These are phyloP conservation scores for Polyplosphaeria fusca DNA, from an alignment of 495 filamentous ascomycete species.

Conservation along the genomic window DNA sequence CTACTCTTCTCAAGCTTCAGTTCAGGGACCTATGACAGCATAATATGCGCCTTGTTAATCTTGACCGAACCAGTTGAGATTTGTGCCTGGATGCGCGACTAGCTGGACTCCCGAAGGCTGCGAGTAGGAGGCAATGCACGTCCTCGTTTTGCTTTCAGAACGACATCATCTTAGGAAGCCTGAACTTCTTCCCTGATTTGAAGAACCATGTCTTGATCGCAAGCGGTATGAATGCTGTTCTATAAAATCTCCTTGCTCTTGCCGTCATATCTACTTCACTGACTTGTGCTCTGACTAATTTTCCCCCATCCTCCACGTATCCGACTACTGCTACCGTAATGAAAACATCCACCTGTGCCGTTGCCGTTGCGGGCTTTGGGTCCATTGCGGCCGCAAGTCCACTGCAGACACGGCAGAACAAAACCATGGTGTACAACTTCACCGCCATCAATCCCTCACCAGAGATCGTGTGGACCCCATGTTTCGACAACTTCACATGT, in stretches of 20 bases:
- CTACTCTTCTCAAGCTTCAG: neutral
- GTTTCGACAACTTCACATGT: slow-evolving; percentile 35
- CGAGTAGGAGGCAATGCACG: neutral
- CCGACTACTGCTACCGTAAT: neutral
- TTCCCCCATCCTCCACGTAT: neutral
- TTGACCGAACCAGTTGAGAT: neutral
- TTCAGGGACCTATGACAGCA: neutral
- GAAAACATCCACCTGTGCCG: neutral
- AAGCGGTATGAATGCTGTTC: neutral
- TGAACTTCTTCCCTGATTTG: neutral
- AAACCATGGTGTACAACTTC: neutral
- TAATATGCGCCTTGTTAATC: neutral
- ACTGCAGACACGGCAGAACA: neutral
- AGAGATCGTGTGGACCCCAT: slow-evolving; percentile 37
- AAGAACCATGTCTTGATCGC: neutral
- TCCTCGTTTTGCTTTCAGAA: neutral
- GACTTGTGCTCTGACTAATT: neutral
- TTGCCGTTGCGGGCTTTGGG: neutral
- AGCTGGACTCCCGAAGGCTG: neutral
- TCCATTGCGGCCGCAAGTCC: neutral
- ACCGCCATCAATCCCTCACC: slow-evolving; percentile 8
- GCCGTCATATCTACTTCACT: neutral
- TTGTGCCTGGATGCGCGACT: neutral
- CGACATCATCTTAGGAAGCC: neutral
- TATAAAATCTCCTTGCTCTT: neutral